Evolutionary conservation across 441 rosid genomes (phyloP).

Genomic region (Adansonia rubrostipa): DNA sequence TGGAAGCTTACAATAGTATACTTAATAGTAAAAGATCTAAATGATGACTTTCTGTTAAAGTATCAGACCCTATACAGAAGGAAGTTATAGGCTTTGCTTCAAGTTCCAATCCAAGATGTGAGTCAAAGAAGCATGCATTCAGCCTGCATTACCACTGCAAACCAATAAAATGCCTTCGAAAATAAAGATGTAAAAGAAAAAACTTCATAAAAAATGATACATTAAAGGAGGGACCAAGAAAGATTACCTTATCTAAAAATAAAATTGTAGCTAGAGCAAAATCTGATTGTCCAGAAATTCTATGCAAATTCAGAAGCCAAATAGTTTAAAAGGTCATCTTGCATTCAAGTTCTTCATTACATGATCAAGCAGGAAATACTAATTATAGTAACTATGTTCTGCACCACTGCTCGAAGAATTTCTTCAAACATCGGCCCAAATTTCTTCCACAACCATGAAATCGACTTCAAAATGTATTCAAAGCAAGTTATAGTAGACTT

Average conservation of each 20-base stretch:
- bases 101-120: conserved; percentile 25
- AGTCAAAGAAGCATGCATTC: conserved; percentile 28
- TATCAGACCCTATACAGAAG: conserved; percentile 23
- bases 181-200: background rate
- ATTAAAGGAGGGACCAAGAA: conserved; percentile 10
- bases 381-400: background rate
- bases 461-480: conserved; percentile 1
- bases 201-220: background rate
- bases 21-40: conserved; percentile 11
- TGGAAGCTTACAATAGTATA: conserved; percentile 14
- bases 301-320: conserved; percentile 4
- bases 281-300: conserved; percentile 18
- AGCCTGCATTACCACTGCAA: conserved; percentile 25
- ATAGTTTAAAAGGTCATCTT: conserved; percentile 4
- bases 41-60: conserved; percentile 28
- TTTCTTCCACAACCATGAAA: conserved; percentile 4
- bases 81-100: conserved; percentile 19
- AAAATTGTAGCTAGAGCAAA: conserved; percentile 6
- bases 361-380: background rate
- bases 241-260: conserved; percentile 12
- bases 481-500: background rate
- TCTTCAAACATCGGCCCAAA: conserved; percentile 4
- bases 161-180: conserved; percentile 22
- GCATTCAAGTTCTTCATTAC: background rate
- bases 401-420: background rate